These are phyloP conservation scores for Apocynum venetum DNA, from an alignment of 257 asterid genomes.

Conservation along the genomic window DNA sequence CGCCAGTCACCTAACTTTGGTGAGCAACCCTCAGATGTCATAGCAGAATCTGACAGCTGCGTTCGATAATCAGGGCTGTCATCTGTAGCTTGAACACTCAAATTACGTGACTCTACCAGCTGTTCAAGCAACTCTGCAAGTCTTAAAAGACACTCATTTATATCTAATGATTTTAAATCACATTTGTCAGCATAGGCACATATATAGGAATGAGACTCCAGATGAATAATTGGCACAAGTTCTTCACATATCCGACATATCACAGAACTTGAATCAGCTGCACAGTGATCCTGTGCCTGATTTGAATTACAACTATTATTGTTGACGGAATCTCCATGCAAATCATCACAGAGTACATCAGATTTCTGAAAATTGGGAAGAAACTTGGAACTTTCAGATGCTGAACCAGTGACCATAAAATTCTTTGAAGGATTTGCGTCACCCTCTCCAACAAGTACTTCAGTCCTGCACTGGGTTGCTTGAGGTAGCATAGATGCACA, in stretches of 20 bases:
- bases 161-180: conserved; percentile 58
- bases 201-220: conserved; percentile 93
- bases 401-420: conserved; percentile 27
- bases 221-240: conserved; percentile 63
- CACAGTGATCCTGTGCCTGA: conserved; percentile 43
- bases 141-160: conserved; percentile 76
- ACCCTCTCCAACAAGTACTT: conserved; percentile 34
- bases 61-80: conserved; percentile 52
- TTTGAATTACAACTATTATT: background rate
- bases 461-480: conserved; percentile 32
- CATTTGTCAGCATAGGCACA: conserved; percentile 96
- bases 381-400: conserved; percentile 22
- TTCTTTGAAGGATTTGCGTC: conserved; percentile 26
- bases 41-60: conserved; percentile 38
- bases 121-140: conserved; percentile 83
- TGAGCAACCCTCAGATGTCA: conserved; percentile 53
- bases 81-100: conserved; percentile 42
- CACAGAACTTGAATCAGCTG: conserved; percentile 59
- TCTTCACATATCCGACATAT: conserved; percentile 97
- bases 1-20: conserved; percentile 72
- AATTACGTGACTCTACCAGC: conserved; percentile 59
- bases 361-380: conserved; percentile 30
- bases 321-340: conserved; percentile 37
- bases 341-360: conserved; percentile 29
- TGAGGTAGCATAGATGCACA: conserved; percentile 27